Percentiles rank a stretch among this genome's conserved stretches.
Evolutionary conservation across 768 basidiomycete species (phyloP).

Genomic region (Psilocybe cyanescens): DNA sequence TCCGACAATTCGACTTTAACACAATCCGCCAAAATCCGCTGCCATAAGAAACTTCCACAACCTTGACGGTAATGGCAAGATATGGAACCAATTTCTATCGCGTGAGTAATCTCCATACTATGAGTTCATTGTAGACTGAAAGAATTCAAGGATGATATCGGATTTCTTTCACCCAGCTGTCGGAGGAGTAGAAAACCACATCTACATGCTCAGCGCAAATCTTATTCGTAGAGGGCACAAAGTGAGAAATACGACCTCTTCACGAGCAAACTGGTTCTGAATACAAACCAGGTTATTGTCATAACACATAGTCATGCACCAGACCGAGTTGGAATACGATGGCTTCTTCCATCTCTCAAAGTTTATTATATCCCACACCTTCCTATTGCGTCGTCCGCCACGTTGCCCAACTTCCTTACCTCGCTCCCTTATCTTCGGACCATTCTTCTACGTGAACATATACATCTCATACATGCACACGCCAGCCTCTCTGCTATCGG

Average conservation of each 20-base stretch:
- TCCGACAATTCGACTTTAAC: too few species aligned
- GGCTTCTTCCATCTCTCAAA: constrained; percentile 86
- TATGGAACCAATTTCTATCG: constrained; percentile 31
- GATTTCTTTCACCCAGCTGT: constrained; percentile 97
- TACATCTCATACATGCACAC: constrained; percentile 90
- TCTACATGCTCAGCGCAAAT: constrained; percentile 88
- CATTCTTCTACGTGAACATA: constrained; percentile 84
- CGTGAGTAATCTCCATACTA: constrained; percentile 15
- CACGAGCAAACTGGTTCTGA: constrained; percentile 3
- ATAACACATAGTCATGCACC: constrained; percentile 92
- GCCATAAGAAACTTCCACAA: neutral
- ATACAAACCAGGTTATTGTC: constrained; percentile 73
- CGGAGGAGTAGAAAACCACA: constrained; percentile 96
- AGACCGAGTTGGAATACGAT: constrained; percentile 86
- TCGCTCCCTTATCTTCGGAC: constrained; percentile 91
- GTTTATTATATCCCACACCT: constrained; percentile 93
- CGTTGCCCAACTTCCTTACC: constrained; percentile 92
- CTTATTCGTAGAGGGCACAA: constrained; percentile 86
- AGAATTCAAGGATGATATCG: constrained; percentile 76
- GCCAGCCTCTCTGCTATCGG: constrained; percentile 89
- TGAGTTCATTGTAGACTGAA: neutral
- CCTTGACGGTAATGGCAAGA: constrained; percentile 12
- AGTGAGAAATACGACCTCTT: constrained; percentile 40
- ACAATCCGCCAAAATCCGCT: too few species aligned
- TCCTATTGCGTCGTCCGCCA: constrained; percentile 90